phyloP scores from a whole-genome alignment of 345 rosid genomes.

The Hirschfeldia incana region DNA sequence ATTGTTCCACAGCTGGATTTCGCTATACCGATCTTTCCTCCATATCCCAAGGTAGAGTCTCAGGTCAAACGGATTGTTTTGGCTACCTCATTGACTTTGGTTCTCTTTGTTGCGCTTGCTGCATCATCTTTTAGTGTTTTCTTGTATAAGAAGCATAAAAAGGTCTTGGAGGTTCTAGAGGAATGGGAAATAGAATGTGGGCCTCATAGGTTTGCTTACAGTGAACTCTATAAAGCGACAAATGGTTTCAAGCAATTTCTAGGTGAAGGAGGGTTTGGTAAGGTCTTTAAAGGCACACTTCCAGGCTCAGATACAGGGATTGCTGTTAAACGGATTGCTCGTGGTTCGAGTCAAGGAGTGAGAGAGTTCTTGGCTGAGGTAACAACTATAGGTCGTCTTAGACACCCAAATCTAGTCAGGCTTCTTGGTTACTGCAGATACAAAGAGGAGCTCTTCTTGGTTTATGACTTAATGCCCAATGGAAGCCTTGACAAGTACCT shows the following conservation, averaged over 20 bases:
- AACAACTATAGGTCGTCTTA: background rate
- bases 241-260: background rate
- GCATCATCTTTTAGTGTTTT: background rate
- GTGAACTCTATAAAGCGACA: background rate
- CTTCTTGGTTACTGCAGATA: background rate
- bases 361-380: background rate
- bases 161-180: background rate
- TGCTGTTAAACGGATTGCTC: background rate
- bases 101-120: background rate
- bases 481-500: background rate
- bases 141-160: background rate
- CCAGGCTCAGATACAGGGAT: background rate
- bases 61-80: background rate
- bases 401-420: background rate
- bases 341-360: background rate
- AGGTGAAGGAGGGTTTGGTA: background rate
- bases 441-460: background rate
- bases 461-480: background rate
- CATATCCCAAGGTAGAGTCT: background rate
- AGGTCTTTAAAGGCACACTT: slow-evolving; percentile 1
- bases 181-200: background rate
- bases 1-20: slow-evolving; percentile 24
- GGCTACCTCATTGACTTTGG: background rate
- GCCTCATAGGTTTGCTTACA: background rate
- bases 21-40: background rate